phyloP scores from a whole-genome alignment of 495 filamentous ascomycete genomes.

The Xylaria flabelliformis region DNA sequence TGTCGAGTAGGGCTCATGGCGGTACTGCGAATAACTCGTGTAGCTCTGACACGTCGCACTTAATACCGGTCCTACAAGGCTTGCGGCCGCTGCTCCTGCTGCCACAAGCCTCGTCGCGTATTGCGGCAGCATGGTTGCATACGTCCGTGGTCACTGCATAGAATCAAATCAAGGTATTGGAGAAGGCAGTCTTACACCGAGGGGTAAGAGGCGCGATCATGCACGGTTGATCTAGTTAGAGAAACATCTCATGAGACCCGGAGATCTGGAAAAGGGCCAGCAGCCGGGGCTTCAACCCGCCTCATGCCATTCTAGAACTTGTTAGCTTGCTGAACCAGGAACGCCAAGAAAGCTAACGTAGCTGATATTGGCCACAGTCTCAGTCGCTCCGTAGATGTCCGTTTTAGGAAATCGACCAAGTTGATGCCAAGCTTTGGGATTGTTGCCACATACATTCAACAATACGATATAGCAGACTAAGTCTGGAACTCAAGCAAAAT shows the following conservation, averaged over 20 bases:
- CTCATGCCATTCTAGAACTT: neutral
- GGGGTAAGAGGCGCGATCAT: neutral
- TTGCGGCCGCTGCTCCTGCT: slow-evolving; percentile 3
- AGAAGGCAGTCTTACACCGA: neutral
- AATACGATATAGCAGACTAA: neutral
- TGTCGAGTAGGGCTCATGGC: slow-evolving; percentile 47
- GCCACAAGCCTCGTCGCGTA: slow-evolving; percentile 16
- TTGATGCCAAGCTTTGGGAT: slow-evolving; percentile 3
- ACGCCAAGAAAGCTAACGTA: slow-evolving; percentile 12
- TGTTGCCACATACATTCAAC: neutral
- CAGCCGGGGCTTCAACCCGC: neutral
- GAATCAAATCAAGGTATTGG: neutral
- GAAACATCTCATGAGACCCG: neutral
- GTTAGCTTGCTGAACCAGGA: neutral
- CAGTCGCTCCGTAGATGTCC: slow-evolving; percentile 7
- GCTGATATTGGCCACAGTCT: neutral
- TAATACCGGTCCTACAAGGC: neutral
- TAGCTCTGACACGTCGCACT: slow-evolving; percentile 33
- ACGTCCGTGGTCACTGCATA: neutral
- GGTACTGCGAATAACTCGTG: slow-evolving; percentile 33
- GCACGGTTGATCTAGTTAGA: neutral
- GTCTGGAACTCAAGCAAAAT: neutral
- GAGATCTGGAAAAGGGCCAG: neutral
- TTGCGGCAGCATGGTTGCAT: slow-evolving; percentile 16
- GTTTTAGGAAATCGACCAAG: slow-evolving; percentile 15